Base-by-base conservation (phyloP, 2,329 filamentous ascomycete genomes). In the Colletotrichum falcatum region DNA sequence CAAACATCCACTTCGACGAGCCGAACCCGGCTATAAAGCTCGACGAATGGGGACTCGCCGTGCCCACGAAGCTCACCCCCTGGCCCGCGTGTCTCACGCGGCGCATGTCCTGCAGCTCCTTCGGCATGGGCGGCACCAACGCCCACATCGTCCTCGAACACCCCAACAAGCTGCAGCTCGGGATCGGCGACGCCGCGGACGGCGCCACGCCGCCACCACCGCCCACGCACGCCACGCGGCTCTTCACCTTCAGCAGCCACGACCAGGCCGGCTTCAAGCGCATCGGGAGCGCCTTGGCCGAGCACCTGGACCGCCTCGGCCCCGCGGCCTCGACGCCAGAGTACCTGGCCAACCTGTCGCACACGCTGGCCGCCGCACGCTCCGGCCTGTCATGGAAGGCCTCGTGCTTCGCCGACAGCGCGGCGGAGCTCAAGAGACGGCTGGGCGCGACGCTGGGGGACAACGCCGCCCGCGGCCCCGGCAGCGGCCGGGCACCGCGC, bases 91-190 rank as follows among this genome's bases (percentile, higher is more conserved):
- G 49, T 8, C 28, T 11, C 12, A 58, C 23, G 46, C 58, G 48
- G n/a, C 46, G 68, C 0, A 65, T 62, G 56, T 60, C 58, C 20
- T 51, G 63, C 64, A 71, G 64, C 33, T 30, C 33, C 7, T 71
- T 71, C 37, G 68, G 68, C 44, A 67, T 71, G 56, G 68, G 68
- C 4, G 68, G 68, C n/a, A 63, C 68, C 5, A 71, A 71, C 18
- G 68, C 58, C 37, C 68, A 71, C 26, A n/a, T 66, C 44, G 65
- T 71, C 20, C 42, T 71, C 6, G 68, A 71, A 42, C 37, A 6
- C 5, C 37, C 37, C 9, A 42, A 18, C 37, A 42, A 42, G 14
- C n/a, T n/a, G n/a, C 37, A 42, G 37, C 37, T 42, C 37, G 14
- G 16, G 14, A 42, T 18, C 16, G 37, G 37, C 37, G 1, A 18